Evolutionary conservation across 495 filamentous ascomycete genomes (phyloP).

Genomic region (Penicillium cataractarum): DNA sequence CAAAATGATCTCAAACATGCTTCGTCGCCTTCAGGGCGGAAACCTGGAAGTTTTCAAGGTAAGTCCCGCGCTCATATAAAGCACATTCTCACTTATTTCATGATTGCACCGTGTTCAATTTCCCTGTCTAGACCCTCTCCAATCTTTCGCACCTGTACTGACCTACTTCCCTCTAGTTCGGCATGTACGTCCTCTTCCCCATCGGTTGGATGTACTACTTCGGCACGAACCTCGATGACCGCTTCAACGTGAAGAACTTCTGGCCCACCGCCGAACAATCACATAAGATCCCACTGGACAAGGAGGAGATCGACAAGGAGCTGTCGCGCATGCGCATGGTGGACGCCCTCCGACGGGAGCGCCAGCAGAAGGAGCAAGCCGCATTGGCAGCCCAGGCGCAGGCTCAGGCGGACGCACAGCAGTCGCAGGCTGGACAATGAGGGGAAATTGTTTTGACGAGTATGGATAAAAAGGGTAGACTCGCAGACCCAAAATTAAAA

Average conservation of each 20-base stretch:
- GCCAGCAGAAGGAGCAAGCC: slow-evolving; percentile 58
- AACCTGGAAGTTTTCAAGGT: slow-evolving; percentile 98
- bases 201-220: slow-evolving; percentile 99
- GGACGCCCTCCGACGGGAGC: slow-evolving; percentile 46
- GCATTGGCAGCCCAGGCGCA: slow-evolving; percentile 51
- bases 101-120: background rate
- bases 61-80: slow-evolving; percentile 26
- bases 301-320: slow-evolving; percentile 82
- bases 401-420: slow-evolving; percentile 25
- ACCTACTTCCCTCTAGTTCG: slow-evolving; percentile 64
- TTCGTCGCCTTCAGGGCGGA: slow-evolving; percentile 64
- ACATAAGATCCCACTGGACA: slow-evolving; percentile 85
- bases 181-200: slow-evolving; percentile 97
- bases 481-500: too few relatives aligned
- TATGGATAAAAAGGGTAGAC: background rate
- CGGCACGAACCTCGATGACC: slow-evolving; percentile 93
- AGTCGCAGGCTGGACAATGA: slow-evolving; percentile 21
- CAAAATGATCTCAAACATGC: slow-evolving; percentile 42
- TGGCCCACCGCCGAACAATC: slow-evolving; percentile 88
- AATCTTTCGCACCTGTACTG: background rate
- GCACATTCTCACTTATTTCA: background rate
- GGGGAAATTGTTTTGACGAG: background rate
- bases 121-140: background rate
- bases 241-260: slow-evolving; percentile 86
- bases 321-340: slow-evolving; percentile 67